Evolutionary conservation across 2,329 filamentous ascomycete genomes (phyloP), one percentile per base, ranked within the genome.

Genomic region (Dryadomyces quercivorus): DNA sequence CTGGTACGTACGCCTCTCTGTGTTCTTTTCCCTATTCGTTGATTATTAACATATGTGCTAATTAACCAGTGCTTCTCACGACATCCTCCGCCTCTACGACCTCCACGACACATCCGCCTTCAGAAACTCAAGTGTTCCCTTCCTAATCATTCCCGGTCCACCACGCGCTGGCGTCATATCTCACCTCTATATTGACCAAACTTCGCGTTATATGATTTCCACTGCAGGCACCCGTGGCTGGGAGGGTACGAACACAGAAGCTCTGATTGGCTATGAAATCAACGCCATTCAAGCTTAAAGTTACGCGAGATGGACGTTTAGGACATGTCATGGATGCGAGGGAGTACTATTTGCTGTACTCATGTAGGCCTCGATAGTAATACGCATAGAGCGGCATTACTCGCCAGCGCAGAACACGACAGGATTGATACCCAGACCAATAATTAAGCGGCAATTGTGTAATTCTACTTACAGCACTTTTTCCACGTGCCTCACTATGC

Each of bases 241-340:
- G 93, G 93, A 97, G 67, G 93, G 93, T 1, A 83, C 79, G 20
- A 84, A 79, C 40, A 97, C 93, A 0, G 93, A 98, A 71, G 89
- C 93, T 0, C 68, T 98, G 57, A 81, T 98, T 54, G 93, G 93
- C 16, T 98, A 98, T 68, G 93, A 98, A 71, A 95, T 98, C 61
- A 73, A 72, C 10, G 48, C 56, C 12, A 22, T 60, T 21, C 20
- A 45, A 5, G 20, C 10, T 3, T 51, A 20, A 44, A 16, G 20
- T n/a, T 8, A 13, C 16, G 15, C 1, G 15, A n/a, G 18, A 12
- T 5, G 8, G 10, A 20, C 12, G 5, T 31, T 16, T 22, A 4
- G 12, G 13, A 26, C 8, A 16, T 16, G 26, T 18, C 31, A 13
- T 18, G 26, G 9, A 49, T 3, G 18, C 31, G 8, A 31, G 8